A percentile compares a stretch with the other conserved stretches of the same genome.
Conservation (phyloP, 805 yeast species). For the Ogataea nitratoaversa region DNA sequence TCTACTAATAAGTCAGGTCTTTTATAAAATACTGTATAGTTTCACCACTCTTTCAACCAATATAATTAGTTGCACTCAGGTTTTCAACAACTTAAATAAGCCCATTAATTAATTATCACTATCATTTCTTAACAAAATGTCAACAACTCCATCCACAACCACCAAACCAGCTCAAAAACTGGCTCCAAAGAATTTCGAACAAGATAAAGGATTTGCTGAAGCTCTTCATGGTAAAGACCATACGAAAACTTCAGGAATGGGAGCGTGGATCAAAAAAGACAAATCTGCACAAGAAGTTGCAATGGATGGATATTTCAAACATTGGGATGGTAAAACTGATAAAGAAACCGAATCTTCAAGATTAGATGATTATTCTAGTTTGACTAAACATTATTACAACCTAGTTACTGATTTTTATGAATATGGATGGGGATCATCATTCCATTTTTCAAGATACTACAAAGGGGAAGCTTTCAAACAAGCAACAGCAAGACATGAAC, state of each 20-base stretch:
- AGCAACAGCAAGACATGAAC: slow-evolving; percentile 97
- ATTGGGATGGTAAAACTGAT: slow-evolving; percentile 92
- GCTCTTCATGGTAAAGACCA: slow-evolving; percentile 80
- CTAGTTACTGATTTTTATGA: slow-evolving; percentile 97
- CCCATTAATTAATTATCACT: no score
- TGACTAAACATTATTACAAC: slow-evolving; percentile 94
- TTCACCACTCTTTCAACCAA: no score
- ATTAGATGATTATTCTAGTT: slow-evolving; percentile 79
- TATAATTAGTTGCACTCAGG: no score
- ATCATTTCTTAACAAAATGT: slow-evolving; percentile 1
- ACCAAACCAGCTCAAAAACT: no score
- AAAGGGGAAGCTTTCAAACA: slow-evolving; percentile 90
- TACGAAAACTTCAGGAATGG: slow-evolving; percentile 62
- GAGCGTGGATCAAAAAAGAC: slow-evolving; percentile 75
- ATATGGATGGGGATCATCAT: slow-evolving; percentile 98
- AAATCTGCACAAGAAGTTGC: slow-evolving; percentile 79
- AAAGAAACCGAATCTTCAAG: slow-evolving; percentile 66
- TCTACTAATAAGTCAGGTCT: no score
- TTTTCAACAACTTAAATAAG: no score
- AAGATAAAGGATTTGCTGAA: slow-evolving; percentile 71
- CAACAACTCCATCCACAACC: slow-evolving; percentile 9
- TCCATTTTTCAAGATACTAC: slow-evolving; percentile 95
- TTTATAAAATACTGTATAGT: no score
- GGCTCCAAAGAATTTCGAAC: slow-evolving; percentile 51
- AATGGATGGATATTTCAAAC: slow-evolving; percentile 85